Base-by-base conservation (phyloP, 495 filamentous ascomycete species). In the Penicillium ochrochloron region DNA sequence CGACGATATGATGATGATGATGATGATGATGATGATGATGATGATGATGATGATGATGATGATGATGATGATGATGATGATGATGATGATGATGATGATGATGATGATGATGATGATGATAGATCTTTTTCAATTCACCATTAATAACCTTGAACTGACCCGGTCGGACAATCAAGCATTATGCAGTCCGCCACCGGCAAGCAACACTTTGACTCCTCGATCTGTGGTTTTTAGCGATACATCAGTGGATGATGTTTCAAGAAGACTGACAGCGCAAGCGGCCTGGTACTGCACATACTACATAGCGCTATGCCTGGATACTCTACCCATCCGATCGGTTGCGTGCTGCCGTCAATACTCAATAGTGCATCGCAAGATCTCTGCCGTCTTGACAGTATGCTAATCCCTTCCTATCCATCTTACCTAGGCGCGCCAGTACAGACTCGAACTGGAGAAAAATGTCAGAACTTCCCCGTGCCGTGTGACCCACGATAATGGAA, bases 101-200 rank as follows among this genome's bases (percentile, higher is more conserved):
- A 33, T 33, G 31, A 33, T 33, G 31, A 33, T 41, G 31, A 33
- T 41, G 14, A 41, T 41, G 1, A 41, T 41, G 48, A n/a, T 29
- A 2, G 7, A 29, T 27, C 23, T 27, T 52, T 52, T 31, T 1
- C n/a, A 52, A 52, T 31, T 9, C 25, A 52, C 17, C 48, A 15
- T 29, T 11, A 15, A 52, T 52, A 52, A 29, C 48, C 48, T 52
- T 21, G 48, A 31, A 27, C 3, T 52, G 48, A 29, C 48, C 27
- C 48, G 48, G 48, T 31, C 25, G 48, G 25, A 9, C 11, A 29
- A 31, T 52, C 48, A 52, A 52, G 48, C 48, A 52, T 52, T 52
- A 52, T 52, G 48, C 48, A 52, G 48, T 31, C 15, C 25, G 48
- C 25, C 48, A 29, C 12, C 48, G 15, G 9, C 21, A 3, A 27